Percentiles rank a stretch among this genome's conserved stretches.
Evolutionary conservation across 345 rosid species (phyloP).

Genomic region (Draba incana): DNA sequence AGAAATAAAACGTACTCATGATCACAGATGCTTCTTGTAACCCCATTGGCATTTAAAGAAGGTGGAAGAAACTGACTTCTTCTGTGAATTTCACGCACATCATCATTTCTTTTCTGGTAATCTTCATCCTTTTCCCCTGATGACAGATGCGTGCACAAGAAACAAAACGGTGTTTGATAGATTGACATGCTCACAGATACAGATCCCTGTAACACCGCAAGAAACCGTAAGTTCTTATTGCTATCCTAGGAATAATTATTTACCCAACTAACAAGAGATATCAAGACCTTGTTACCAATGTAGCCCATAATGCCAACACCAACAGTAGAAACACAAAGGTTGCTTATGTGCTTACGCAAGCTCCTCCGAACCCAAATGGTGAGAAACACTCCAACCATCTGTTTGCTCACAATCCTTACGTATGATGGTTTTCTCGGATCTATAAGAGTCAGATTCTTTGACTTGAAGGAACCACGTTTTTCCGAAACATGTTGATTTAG

Average conservation of each 20-base stretch:
- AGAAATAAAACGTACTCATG: constrained; percentile 72
- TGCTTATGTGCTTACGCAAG: constrained; percentile 83
- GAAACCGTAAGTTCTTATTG: constrained; percentile 13
- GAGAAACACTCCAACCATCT: constrained; percentile 92
- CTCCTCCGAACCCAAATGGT: constrained; percentile 89
- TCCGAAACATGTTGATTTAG: constrained; percentile 60
- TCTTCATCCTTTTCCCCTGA: constrained; percentile 91
- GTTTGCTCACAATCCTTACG: constrained; percentile 85
- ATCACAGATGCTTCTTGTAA: constrained; percentile 70
- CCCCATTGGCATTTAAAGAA: constrained; percentile 45
- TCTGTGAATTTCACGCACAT: constrained; percentile 76
- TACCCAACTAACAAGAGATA: constrained; percentile 21
- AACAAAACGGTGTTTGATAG: constrained; percentile 86
- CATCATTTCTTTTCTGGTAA: constrained; percentile 77
- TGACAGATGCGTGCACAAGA: constrained; percentile 81
- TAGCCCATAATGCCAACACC: constrained; percentile 98
- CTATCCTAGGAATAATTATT: not conserved
- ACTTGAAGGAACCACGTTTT: constrained; percentile 58
- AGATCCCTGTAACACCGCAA: constrained; percentile 65
- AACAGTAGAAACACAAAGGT: constrained; percentile 81
- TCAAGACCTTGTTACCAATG: constrained; percentile 89
- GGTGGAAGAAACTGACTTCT: constrained; percentile 67
- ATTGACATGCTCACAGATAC: constrained; percentile 93
- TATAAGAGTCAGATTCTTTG: constrained; percentile 55
- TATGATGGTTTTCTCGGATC: constrained; percentile 65